Evolutionary conservation across 345 rosid species (phyloP), one percentile per base, ranked within the genome.

Genomic region (Citrus mangshanensis): DNA sequence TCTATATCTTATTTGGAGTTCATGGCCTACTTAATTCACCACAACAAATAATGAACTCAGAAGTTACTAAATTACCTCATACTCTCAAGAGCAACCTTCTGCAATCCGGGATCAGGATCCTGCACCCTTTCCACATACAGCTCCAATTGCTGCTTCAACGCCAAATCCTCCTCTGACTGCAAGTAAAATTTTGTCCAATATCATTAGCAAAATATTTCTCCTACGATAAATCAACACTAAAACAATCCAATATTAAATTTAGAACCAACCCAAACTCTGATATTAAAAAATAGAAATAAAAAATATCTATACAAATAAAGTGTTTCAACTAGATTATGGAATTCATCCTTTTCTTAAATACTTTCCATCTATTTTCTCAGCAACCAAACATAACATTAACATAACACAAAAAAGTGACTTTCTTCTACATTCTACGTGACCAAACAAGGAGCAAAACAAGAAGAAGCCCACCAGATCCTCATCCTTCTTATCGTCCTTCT

Each of bases 161-260:
- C 92, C 82, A 94, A 86, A 83, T 96, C 99, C 85, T 96, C 99
- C 58, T 94, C 98, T 4, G 98, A 93, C 98, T 96, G 82, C 82
- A 87, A 13, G 68, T 1, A 70, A 76, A 66, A 68, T 64, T 28
- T 35, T 38, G 51, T 13, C 34, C 74, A 49, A 58, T 27, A 73
- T 46, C 22, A 37, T 71, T 9, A 21, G 13, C 18, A 49, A 64
- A 46, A 21, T 1, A 49, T 46, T 46, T 16, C 70, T 10, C 49
- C 61, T 28, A 22, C 24, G n/a, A 75, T 28, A 32, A 37, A 63
- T 32, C 38, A 16, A 30, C 14, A 72, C 60, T n/a, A 22, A 49
- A 75, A 46, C 49, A 30, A 18, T 51, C 19, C 21, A 51, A 13
- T 16, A 51, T 0, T 28, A 62, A 61, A 27, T 16, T 62, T 18